phyloP scores from a whole-genome alignment of 202 grass and related monocot genomes.

The Hordeum pubiflorum region DNA sequence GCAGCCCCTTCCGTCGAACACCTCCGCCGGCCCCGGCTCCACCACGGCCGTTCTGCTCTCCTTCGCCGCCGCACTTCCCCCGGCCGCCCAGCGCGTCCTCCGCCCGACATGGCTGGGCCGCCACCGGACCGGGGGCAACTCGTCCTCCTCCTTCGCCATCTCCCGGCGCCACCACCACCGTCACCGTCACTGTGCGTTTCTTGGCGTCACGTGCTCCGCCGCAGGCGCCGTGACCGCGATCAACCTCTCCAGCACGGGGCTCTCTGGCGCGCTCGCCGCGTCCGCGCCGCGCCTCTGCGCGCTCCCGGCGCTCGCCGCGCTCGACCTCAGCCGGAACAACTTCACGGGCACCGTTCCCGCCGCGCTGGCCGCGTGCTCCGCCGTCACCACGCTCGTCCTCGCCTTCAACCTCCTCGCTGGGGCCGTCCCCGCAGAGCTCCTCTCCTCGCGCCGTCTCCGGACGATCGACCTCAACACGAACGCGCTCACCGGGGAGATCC shows the following conservation, averaged over 20 bases:
- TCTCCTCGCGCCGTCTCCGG: conserved; percentile 26
- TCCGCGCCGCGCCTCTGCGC: conserved; percentile 27
- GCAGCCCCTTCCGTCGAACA: not conserved
- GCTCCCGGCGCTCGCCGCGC: conserved; percentile 27
- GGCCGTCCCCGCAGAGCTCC: conserved; percentile 24
- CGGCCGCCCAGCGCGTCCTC: conserved; percentile 23
- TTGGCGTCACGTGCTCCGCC: conserved; percentile 38
- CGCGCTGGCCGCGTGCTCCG: conserved; percentile 31
- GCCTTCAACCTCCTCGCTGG: conserved; percentile 33
- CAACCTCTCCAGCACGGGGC: conserved; percentile 34
- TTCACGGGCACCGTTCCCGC: conserved; percentile 38
- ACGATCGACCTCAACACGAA: conserved; percentile 40
- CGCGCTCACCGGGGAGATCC: conserved; percentile 38
- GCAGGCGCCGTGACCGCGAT: conserved; percentile 8
- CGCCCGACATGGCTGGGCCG: conserved; percentile 6
- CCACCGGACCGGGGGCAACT: not conserved
- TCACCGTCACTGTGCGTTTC: conserved; percentile 22
- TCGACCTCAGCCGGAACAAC: conserved; percentile 43
- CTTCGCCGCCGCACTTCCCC: conserved; percentile 28
- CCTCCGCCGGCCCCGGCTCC: not conserved
- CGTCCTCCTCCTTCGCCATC: not conserved
- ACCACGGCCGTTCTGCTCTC: conserved; percentile 2
- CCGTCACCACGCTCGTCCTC: conserved; percentile 26
- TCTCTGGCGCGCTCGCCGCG: conserved; percentile 22
- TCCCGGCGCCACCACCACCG: not conserved